Conservation (phyloP, 2,329 filamentous ascomycete genomes). For the Exophiala sp. region DNA sequence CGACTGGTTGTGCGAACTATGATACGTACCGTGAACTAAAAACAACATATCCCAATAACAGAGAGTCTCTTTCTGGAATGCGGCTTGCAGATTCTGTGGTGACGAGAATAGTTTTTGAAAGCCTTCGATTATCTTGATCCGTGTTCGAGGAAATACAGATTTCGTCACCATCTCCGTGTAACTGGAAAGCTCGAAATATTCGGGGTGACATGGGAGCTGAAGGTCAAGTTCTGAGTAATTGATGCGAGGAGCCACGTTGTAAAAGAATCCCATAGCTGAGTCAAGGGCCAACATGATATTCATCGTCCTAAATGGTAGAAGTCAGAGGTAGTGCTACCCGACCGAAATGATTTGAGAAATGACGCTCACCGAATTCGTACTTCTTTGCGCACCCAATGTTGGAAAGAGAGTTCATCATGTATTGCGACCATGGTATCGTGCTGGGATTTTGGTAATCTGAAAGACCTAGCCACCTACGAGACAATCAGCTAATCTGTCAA, state of each 20-base stretch:
- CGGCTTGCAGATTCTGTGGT: conserved; percentile 8
- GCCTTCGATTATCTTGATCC: conserved; percentile 38
- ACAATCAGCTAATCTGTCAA: not conserved
- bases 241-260: conserved; percentile 44
- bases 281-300: conserved; percentile 42
- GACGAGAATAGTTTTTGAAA: conserved; percentile 38
- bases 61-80: conserved; percentile 23
- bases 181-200: conserved; percentile 36
- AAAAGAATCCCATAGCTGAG: conserved; percentile 45
- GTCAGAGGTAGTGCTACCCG: not conserved
- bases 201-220: conserved; percentile 42
- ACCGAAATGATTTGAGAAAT: not conserved
- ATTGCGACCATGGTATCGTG: conserved; percentile 37
- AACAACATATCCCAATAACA: conserved; percentile 42
- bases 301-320: conserved; percentile 34
- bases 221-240: conserved; percentile 41
- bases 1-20: not conserved
- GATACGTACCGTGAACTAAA: conserved; percentile 38
- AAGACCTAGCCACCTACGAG: conserved; percentile 38
- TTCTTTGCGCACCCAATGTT: conserved; percentile 44
- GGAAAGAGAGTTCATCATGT: conserved; percentile 31
- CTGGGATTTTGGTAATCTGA: conserved; percentile 37
- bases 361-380: conserved; percentile 39
- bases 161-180: conserved; percentile 36
- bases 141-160: conserved; percentile 28